Evolutionary conservation across 2,329 filamentous ascomycete genomes (phyloP), one percentile per base, ranked within the genome.

Genomic region (Arthrobotrys sphaeroides): DNA sequence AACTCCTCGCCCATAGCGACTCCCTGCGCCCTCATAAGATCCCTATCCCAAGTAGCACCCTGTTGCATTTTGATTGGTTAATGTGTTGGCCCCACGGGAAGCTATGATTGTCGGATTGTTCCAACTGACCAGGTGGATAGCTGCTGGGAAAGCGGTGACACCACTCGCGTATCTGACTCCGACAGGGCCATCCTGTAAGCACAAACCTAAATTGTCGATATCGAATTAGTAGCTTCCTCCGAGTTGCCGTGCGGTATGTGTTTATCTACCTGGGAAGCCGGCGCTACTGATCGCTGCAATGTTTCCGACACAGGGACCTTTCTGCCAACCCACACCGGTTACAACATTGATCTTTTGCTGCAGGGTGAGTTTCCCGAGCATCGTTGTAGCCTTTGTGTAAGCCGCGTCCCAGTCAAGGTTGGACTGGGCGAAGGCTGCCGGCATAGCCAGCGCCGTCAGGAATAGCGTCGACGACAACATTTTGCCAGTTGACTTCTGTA

Each of bases 271-370:
- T 33, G 64, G 64, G 22, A 75, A 75, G 47, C 49, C 24, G 31
- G 64, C 49, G 22, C 57, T 60, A 20, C 72, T 75, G 28, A 75
- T 75, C 26, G 72, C 24, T 31, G 69, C 61, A 22, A 73, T 69
- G 57, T 76, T 73, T 31, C 70, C 77, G 45, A 78, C 72, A 28
- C 78, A 78, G 26, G 73, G 74, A 49, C 61, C 51, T 20, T 80
- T 84, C 81, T 38, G 85, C 85, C 85, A 94, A 88, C 93, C 93
- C 77, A 91, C 88, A 82, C 94, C 94, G 0, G 94, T 97, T 1
- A 94, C 98, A 78, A 99, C 82, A 82, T 98, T 98, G 83, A 98
- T 93, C 84, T 97, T 97, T 82, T 97, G 94, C 9, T 89, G 81
- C 36, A 97, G 85, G 0, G 93, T 96, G 83, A 97, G 84, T 81